Evolutionary conservation across 2,329 filamentous ascomycete species (phyloP), one percentile per base, ranked within the genome.

Genomic region (Coleophoma eucalyptorum): DNA sequence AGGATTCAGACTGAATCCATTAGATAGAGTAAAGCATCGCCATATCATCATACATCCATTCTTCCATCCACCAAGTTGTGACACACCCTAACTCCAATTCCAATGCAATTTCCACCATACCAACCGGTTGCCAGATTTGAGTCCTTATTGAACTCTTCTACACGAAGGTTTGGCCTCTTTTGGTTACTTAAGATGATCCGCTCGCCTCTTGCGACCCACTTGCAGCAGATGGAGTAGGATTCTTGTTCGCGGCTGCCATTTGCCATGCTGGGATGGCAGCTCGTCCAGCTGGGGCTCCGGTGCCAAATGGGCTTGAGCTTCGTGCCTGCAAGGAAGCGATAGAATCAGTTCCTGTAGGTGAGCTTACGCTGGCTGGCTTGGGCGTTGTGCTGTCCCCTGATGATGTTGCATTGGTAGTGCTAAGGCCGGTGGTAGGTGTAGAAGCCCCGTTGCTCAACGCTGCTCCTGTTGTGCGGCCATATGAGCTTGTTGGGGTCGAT

Each of bases 241-340:
- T 57, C 67, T 78, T 81, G 61, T 79, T 83, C 32, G 82, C 75
- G 65, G 84, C 83, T 44, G 86, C 85, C 77, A 90, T 80, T 70
- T 92, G 88, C 88, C 88, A 92, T 4, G 87, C 81, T 4, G 88
- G 88, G 58, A 92, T 92, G 11, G 86, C 83, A 11, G 87, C 86
- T 69, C 80, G 84, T 33, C 70, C 72, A 13, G 68, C 62, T 35
- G 78, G 68, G 55, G 74, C 71, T 50, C 77, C 72, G 53, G 77
- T 72, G 55, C 60, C 67, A 67, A 83, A 79, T 31, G 79, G 76
- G 59, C 68, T 78, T 11, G 71, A 66, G 52, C 65, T 68, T 48
- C 60, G 56, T 37, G 65, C 66, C 20, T 70, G 61, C 18, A 68
- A 63, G 2, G 72, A 67, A 4, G 65, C 55, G 10, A 58, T 52